Evolutionary conservation across 139 green algal genomes (phyloP).

Genomic region (Chara braunii): DNA sequence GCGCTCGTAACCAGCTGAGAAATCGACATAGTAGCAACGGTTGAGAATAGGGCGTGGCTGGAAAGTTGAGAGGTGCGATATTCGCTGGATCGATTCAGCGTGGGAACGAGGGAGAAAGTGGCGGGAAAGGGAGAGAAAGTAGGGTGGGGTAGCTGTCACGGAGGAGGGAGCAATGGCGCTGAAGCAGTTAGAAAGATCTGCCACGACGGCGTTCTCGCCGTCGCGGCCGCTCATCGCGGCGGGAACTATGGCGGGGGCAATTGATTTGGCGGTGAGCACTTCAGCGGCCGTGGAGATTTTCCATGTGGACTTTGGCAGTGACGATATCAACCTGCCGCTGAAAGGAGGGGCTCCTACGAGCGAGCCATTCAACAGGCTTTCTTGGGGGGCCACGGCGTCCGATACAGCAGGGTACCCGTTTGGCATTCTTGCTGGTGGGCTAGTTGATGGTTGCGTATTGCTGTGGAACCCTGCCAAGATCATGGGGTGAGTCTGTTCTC

Average conservation of each 20-base stretch:
- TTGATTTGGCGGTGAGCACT: conserved; percentile 81
- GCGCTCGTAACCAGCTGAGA: too few relatives aligned
- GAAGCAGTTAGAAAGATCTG: conserved; percentile 60
- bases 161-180: too few relatives aligned
- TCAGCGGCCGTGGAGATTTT: conserved; percentile 40
- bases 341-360: conserved; percentile 55
- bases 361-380: conserved; percentile 80
- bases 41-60: too few relatives aligned
- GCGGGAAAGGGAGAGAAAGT: too few relatives aligned
- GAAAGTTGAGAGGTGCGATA: too few relatives aligned
- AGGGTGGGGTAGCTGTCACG: too few relatives aligned
- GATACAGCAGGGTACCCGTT: conserved; percentile 14
- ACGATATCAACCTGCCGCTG: conserved; percentile 37
- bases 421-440: conserved; percentile 80
- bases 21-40: too few relatives aligned
- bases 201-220: conserved; percentile 69
- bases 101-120: too few relatives aligned
- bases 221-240: conserved; percentile 57
- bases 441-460: conserved; percentile 79
- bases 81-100: too few relatives aligned
- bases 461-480: conserved; percentile 84
- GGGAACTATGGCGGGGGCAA: conserved; percentile 80
- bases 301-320: conserved; percentile 11
- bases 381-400: conserved; percentile 58
- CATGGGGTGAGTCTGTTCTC: conserved; percentile 41